A percentile compares a stretch with the other conserved stretches of the same genome.
These are phyloP conservation scores for Lactarius sp. DNA, from an alignment of 768 basidiomycete species.

Conservation along the genomic window DNA sequence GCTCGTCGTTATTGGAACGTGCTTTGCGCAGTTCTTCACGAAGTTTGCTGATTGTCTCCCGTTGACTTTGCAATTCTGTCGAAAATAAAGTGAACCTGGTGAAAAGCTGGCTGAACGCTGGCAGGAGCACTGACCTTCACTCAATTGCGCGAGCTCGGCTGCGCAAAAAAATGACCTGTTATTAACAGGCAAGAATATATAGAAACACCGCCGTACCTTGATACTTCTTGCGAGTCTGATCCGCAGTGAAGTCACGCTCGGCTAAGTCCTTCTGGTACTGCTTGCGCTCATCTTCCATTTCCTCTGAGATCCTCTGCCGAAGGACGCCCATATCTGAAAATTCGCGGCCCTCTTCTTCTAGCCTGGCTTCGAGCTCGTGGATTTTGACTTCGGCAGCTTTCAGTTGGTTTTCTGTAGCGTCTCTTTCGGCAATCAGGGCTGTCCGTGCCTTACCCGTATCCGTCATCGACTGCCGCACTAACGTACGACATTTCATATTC, in stretches of 20 bases:
- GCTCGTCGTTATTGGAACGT: constrained; percentile 69
- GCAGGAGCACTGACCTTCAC: constrained; percentile 51
- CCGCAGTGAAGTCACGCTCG: constrained; percentile 70
- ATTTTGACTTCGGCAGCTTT: constrained; percentile 48
- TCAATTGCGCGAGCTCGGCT: constrained; percentile 77
- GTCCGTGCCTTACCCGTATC: constrained; percentile 58
- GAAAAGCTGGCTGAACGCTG: not conserved
- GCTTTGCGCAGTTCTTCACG: constrained; percentile 78
- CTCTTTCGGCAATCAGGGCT: constrained; percentile 47
- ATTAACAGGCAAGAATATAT: not conserved
- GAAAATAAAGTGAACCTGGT: not conserved
- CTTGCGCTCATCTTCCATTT: constrained; percentile 73
- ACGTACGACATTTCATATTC: not conserved
- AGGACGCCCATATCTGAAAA: constrained; percentile 60
- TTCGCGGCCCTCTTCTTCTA: constrained; percentile 65
- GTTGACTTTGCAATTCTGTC: constrained; percentile 70
- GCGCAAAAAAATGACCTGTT: not conserved
- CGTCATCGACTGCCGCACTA: constrained; percentile 56
- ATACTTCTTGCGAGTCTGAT: constrained; percentile 83
- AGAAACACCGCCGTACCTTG: constrained; percentile 48
- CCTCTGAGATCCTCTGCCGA: constrained; percentile 63
- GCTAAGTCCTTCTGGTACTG: constrained; percentile 76
- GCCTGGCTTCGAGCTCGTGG: constrained; percentile 54
- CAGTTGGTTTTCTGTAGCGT: constrained; percentile 46
- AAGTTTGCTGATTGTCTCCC: constrained; percentile 67